Evolutionary conservation across 2,329 filamentous ascomycete genomes (phyloP).

Genomic region (Moelleriella libera): DNA sequence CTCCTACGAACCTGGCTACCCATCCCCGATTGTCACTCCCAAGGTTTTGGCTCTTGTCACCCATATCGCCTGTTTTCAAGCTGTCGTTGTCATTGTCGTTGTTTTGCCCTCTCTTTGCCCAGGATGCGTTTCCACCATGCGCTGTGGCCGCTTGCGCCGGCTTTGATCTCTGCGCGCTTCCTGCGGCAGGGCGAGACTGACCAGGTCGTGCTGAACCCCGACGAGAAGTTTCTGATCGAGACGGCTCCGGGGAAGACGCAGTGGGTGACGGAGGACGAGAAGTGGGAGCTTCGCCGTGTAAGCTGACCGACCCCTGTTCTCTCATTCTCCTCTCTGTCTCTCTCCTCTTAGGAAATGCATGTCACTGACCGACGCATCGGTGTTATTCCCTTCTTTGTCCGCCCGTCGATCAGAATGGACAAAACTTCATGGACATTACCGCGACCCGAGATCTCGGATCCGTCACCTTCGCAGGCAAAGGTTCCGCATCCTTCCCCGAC

Average conservation of each 20-base stretch:
- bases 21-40: too few relatives aligned
- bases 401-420: slow-evolving; percentile 47
- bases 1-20: too few relatives aligned
- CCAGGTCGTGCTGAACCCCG: slow-evolving; percentile 32
- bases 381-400: background rate
- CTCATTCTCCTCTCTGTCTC: background rate
- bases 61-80: too few relatives aligned
- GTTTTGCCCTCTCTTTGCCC: background rate
- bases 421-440: slow-evolving; percentile 92
- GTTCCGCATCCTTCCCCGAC: slow-evolving; percentile 46
- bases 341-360: background rate
- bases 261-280: slow-evolving; percentile 90
- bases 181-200: slow-evolving; percentile 36
- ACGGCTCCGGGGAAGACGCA: slow-evolving; percentile 66
- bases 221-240: slow-evolving; percentile 56
- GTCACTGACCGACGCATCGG: background rate
- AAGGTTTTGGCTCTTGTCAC: too few relatives aligned
- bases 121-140: slow-evolving; percentile 23
- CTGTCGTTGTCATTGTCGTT: background rate
- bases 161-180: slow-evolving; percentile 37
- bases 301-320: slow-evolving; percentile 12
- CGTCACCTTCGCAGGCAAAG: slow-evolving; percentile 17
- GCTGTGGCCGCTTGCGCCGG: slow-evolving; percentile 35
- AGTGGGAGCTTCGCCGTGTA: slow-evolving; percentile 81
- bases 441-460: slow-evolving; percentile 46